Base-by-base conservation (phyloP, 495 filamentous ascomycete species). In the Penicillium angulare region DNA sequence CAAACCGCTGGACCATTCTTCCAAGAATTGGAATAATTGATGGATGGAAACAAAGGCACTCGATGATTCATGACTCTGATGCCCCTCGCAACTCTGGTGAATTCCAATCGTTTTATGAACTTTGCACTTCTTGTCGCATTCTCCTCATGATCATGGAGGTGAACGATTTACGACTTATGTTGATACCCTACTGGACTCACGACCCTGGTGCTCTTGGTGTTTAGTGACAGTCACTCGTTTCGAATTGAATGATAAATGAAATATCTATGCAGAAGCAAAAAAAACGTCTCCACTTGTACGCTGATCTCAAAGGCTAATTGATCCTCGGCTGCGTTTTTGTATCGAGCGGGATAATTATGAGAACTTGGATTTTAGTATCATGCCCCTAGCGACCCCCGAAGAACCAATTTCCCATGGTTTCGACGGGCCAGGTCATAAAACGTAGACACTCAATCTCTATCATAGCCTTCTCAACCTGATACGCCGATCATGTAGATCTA, bases 151-250 rank as follows among this genome's bases (percentile, higher is more conserved):
- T 56, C 0, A 47, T 47, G 53, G 47, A n/a, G 53, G 43, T 12
- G 18, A 35, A 62, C 32, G 59, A 59, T 52, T 62, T 55, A 62
- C 59, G 61, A 62, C 50, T 64, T 52, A 59, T 48, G 52, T 55
- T 65, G 59, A 65, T 65, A 65, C 61, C 61, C 61, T 54, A 55
- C 52, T 52, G 55, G 49, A 59, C 31, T 51, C 43, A 57, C 51
- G 20, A 38, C 17, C 27, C 32, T 48, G 34, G 50, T 56, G 43
- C 51, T 51, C 43, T 35, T 50, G 35, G 13, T 49, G 43, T 43
- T 54, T 34, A 29, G 35, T 54, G 40, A 34, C 45, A 43, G 53
- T 50, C 57, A 16, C 47, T 60, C 48, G 22, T 48, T 49, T 21
- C 2, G 38, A 40, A 18, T 18, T 36, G 17, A 7, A 40, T 10